phyloP scores from a whole-genome alignment of 768 basidiomycete species.

The Russula olivacea region DNA sequence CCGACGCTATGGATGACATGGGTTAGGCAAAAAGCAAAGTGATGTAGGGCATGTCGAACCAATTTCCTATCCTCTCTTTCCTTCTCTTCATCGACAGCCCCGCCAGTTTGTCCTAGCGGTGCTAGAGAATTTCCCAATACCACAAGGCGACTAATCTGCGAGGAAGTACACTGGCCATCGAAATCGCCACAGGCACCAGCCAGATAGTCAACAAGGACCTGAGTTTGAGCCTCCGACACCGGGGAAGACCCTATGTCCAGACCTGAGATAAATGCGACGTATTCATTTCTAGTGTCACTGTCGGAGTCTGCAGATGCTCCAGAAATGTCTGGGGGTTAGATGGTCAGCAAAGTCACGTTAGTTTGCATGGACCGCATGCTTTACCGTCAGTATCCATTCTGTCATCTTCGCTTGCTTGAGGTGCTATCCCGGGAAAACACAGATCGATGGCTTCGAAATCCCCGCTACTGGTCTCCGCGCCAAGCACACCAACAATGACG shows the following conservation, averaged over 20 bases:
- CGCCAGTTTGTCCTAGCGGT: conserved; percentile 37
- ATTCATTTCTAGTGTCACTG: conserved; percentile 41
- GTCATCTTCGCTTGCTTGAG: conserved; percentile 41
- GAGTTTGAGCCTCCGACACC: conserved; percentile 63
- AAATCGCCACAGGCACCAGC: conserved; percentile 73
- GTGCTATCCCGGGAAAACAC: conserved; percentile 79
- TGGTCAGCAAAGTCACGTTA: conserved; percentile 16
- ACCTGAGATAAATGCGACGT: conserved; percentile 84
- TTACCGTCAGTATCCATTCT: conserved; percentile 69
- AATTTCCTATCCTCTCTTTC: conserved; percentile 45
- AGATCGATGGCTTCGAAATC: conserved; percentile 93
- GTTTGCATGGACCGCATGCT: conserved; percentile 25
- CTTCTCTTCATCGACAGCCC: conserved; percentile 31
- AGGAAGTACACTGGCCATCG: conserved; percentile 56
- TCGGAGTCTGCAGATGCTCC: neutral
- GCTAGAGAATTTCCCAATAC: conserved; percentile 87
- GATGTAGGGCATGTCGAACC: conserved; percentile 33
- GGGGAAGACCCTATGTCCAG: conserved; percentile 66
- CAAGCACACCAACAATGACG: conserved; percentile 83
- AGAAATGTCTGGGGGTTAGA: neutral
- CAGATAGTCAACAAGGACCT: conserved; percentile 88
- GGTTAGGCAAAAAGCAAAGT: neutral
- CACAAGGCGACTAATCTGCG: conserved; percentile 77
- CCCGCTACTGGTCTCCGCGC: conserved; percentile 81
- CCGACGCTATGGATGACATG: conserved; percentile 43